Evolutionary conservation across 805 yeast species (phyloP).

Genomic region (Teunomyces funiuensis): DNA sequence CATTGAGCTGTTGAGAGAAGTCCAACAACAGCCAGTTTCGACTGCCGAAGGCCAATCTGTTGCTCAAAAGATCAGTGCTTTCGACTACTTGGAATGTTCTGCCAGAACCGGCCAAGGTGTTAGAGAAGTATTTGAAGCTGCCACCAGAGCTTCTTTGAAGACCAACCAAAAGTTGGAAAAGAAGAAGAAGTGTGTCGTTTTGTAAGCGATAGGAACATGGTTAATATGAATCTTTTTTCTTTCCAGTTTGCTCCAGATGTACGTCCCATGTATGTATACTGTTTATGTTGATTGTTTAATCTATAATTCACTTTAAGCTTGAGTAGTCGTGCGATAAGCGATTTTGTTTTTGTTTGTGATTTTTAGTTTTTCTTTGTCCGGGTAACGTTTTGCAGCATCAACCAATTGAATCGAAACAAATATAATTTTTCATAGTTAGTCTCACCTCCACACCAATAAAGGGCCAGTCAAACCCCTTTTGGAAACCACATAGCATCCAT

Average conservation of each 20-base stretch:
- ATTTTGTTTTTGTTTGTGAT: too few species aligned
- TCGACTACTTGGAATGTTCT: conserved; percentile 37
- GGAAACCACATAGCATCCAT: not conserved
- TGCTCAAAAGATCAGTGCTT: conserved; percentile 29
- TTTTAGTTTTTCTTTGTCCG: too few species aligned
- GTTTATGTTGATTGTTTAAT: conserved; percentile 1
- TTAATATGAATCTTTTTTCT: not conserved
- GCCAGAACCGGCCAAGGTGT: conserved; percentile 34
- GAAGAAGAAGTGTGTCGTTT: conserved; percentile 31
- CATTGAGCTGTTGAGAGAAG: conserved; percentile 26
- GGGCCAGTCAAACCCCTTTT: not conserved
- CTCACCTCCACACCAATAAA: not conserved
- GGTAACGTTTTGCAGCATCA: not conserved
- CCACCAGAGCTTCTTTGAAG: conserved; percentile 31
- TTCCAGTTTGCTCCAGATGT: not conserved
- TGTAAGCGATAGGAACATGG: conserved; percentile 13
- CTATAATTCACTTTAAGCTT: not conserved
- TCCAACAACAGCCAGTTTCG: conserved; percentile 23
- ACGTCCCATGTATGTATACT: not conserved
- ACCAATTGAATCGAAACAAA: conserved; percentile 6
- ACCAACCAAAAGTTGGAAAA: conserved; percentile 29
- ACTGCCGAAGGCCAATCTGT: conserved; percentile 27
- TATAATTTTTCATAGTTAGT: not conserved
- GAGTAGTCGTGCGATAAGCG: not conserved
- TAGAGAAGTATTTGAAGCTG: conserved; percentile 30